phyloP scores from a whole-genome alignment of 176 grass and related monocot species.

The Dendrocalamus sinicus region DNA sequence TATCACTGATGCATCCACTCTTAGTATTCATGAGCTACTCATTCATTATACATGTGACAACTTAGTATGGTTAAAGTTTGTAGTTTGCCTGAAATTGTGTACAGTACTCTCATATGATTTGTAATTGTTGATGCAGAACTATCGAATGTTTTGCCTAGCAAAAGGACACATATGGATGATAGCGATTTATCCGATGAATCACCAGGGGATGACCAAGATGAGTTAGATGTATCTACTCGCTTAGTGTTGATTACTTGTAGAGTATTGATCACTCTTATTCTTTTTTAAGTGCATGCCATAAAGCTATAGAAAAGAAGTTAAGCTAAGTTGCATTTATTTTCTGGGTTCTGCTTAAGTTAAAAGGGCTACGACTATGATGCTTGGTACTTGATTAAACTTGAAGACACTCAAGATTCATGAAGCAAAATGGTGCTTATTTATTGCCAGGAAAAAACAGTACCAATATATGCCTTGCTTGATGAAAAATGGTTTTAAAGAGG shows the following conservation, averaged over 20 bases:
- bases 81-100: background rate
- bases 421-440: background rate
- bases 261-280: background rate
- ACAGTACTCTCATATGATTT: background rate
- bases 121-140: conserved; percentile 54
- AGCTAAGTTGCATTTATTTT: background rate
- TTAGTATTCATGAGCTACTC: background rate
- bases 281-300: conserved; percentile 14
- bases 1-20: background rate
- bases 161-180: conserved; percentile 77
- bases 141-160: conserved; percentile 80
- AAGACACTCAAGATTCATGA: background rate
- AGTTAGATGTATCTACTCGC: conserved; percentile 57
- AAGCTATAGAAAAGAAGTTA: background rate
- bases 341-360: background rate
- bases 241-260: background rate
- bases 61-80: background rate
- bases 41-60: too few relatives aligned
- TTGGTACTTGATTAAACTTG: background rate
- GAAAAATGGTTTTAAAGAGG: background rate
- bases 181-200: conserved; percentile 58
- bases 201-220: conserved; percentile 57
- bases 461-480: background rate
- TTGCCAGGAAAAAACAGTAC: background rate
- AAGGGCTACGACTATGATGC: background rate